phyloP scores from a whole-genome alignment of 768 basidiomycete species.

The Naematelia aurantialba region DNA sequence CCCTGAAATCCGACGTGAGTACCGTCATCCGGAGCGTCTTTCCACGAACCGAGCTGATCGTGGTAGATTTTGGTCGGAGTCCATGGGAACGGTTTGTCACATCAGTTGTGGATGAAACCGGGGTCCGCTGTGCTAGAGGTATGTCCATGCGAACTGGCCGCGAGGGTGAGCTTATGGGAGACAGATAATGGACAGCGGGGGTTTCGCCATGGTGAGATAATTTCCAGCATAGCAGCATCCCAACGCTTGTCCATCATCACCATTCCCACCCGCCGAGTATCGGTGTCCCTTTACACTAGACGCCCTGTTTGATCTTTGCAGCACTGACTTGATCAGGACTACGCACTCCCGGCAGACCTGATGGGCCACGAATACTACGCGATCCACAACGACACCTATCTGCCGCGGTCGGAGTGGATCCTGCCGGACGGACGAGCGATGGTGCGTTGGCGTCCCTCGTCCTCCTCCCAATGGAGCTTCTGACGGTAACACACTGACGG shows the following conservation, averaged over 20 bases:
- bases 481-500: too few relatives aligned
- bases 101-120: constrained; percentile 41
- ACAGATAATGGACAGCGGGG: constrained; percentile 32
- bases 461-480: too few relatives aligned
- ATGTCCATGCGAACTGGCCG: constrained; percentile 4
- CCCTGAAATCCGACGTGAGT: constrained; percentile 27
- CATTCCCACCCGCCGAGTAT: neutral
- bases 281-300: too few relatives aligned
- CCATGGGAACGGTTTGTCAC: constrained; percentile 42
- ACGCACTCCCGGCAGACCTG: constrained; percentile 29
- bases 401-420: neutral
- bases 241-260: neutral
- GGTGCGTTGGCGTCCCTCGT: neutral
- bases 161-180: neutral
- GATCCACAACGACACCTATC: constrained; percentile 26
- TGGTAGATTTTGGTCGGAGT: constrained; percentile 36
- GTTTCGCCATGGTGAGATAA: constrained; percentile 34
- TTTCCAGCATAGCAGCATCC: neutral
- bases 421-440: neutral
- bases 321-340: constrained; percentile 23
- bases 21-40: neutral
- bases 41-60: neutral
- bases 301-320: neutral
- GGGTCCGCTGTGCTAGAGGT: constrained; percentile 36
- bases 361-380: constrained; percentile 40